Evolutionary conservation across 768 basidiomycete genomes (phyloP).

Genomic region (Chalciporus pseudorubinellus): DNA sequence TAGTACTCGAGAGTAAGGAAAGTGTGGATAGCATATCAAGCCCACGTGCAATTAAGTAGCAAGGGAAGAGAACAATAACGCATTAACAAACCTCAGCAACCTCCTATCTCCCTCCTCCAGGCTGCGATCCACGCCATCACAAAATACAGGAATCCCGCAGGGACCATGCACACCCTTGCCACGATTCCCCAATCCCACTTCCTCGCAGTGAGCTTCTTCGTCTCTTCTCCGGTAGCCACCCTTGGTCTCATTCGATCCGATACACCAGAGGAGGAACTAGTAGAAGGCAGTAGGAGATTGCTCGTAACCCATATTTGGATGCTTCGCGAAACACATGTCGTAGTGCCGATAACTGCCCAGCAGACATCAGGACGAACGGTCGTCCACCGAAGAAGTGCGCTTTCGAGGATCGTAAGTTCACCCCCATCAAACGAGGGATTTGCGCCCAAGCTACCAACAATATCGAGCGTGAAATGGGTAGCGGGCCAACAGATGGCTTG

Average conservation of each 20-base stretch:
- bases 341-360: constrained; percentile 90
- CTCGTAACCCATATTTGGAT: constrained; percentile 96
- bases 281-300: constrained; percentile 52
- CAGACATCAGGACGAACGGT: constrained; percentile 73
- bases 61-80: neutral
- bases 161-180: constrained; percentile 63
- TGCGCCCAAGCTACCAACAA: constrained; percentile 49
- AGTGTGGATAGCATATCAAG: neutral
- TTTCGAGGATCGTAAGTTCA: constrained; percentile 20
- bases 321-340: constrained; percentile 77
- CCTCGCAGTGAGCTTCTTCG: constrained; percentile 42
- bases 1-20: neutral
- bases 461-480: constrained; percentile 77
- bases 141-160: constrained; percentile 72
- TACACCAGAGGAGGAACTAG: constrained; percentile 5
- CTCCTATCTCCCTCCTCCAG: constrained; percentile 38
- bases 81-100: constrained; percentile 16
- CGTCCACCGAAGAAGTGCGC: constrained; percentile 37
- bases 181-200: constrained; percentile 84
- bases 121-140: constrained; percentile 72
- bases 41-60: neutral
- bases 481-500: constrained; percentile 98
- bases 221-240: constrained; percentile 14
- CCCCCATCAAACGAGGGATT: constrained; percentile 7
- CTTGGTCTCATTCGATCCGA: constrained; percentile 24